phyloP scores from a whole-genome alignment of 352 stramenopile genomes.

The Blastocystis sp. region DNA sequence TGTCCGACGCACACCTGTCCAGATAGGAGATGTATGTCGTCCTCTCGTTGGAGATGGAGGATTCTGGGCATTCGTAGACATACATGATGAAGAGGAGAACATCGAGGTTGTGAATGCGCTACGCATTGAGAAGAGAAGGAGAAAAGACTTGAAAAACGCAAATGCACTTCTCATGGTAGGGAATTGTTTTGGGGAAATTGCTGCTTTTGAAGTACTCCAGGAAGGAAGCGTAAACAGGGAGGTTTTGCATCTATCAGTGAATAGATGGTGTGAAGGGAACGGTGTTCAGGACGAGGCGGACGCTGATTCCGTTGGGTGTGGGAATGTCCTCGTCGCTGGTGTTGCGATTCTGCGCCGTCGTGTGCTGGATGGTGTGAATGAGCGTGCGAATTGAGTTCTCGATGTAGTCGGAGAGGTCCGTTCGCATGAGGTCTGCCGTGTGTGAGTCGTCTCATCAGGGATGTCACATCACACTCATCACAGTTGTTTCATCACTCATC shows the following conservation, averaged over 20 bases:
- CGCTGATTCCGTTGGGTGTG: conserved; percentile 33
- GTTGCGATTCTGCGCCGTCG: conserved; percentile 3
- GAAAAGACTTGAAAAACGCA: conserved; percentile 58
- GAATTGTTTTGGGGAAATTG: conserved; percentile 16
- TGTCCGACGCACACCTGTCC: conserved; percentile 75
- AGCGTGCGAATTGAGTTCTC: conserved; percentile 63
- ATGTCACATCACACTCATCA: background rate
- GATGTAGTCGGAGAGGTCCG: conserved; percentile 70
- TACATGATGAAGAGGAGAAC: conserved; percentile 99
- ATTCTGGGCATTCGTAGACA: conserved; percentile 97
- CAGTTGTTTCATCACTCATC: background rate
- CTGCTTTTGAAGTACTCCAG: conserved; percentile 47
- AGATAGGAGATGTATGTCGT: conserved; percentile 97
- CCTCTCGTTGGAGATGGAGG: conserved; percentile 87
- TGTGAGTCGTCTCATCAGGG: background rate
- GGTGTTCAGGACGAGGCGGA: conserved; percentile 70
- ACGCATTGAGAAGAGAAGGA: background rate
- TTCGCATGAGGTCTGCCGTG: conserved; percentile 68
- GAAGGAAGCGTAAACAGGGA: background rate
- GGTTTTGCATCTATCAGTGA: background rate
- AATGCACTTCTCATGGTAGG: conserved; percentile 51
- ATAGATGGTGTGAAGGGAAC: conserved; percentile 32
- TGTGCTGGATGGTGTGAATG: conserved; percentile 57
- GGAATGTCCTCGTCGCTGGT: conserved; percentile 64
- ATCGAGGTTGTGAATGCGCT: conserved; percentile 97